A percentile compares a stretch with the other conserved stretches of the same genome.
These are phyloP conservation scores for Hymenoscyphus repandus DNA, from an alignment of 2,329 filamentous ascomycete genomes.

Conservation along the genomic window DNA sequence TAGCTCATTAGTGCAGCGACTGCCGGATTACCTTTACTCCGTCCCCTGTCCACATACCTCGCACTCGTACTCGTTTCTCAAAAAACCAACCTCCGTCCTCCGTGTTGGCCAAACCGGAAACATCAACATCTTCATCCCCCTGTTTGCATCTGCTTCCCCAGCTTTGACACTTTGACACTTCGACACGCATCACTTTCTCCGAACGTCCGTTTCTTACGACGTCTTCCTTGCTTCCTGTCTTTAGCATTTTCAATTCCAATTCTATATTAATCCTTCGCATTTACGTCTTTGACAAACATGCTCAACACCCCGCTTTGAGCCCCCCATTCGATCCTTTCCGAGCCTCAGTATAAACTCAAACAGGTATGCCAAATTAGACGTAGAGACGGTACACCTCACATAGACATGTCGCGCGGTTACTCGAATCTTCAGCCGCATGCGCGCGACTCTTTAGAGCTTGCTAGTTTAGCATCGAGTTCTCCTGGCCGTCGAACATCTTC, in stretches of 20 bases:
- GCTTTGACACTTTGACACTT: background rate
- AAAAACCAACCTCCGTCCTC: too few species aligned
- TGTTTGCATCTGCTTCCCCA: too few species aligned
- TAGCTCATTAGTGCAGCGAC: too few species aligned
- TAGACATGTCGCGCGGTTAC: constrained; percentile 28
- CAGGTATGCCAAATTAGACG: constrained; percentile 7
- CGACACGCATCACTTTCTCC: background rate
- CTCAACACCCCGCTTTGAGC: too few species aligned
- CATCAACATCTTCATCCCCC: too few species aligned
- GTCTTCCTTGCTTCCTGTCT: background rate
- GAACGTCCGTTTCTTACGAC: background rate
- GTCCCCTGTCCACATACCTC: too few species aligned
- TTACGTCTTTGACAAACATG: too few species aligned
- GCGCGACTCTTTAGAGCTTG: constrained; percentile 94
- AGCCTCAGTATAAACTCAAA: background rate
- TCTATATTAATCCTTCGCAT: background rate
- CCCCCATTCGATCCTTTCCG: too few species aligned
- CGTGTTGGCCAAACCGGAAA: too few species aligned
- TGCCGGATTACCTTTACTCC: too few species aligned
- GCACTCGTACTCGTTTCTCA: too few species aligned
- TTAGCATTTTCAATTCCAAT: background rate
- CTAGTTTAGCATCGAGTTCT: constrained; percentile 84
- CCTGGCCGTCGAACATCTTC: constrained; percentile 54
- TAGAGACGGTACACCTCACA: background rate
- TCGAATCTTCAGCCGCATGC: constrained; percentile 27